A percentile compares a stretch with the other conserved stretches of the same genome.
Evolutionary conservation across 768 basidiomycete species (phyloP).

Genomic region (Auriscalpium vulgare): DNA sequence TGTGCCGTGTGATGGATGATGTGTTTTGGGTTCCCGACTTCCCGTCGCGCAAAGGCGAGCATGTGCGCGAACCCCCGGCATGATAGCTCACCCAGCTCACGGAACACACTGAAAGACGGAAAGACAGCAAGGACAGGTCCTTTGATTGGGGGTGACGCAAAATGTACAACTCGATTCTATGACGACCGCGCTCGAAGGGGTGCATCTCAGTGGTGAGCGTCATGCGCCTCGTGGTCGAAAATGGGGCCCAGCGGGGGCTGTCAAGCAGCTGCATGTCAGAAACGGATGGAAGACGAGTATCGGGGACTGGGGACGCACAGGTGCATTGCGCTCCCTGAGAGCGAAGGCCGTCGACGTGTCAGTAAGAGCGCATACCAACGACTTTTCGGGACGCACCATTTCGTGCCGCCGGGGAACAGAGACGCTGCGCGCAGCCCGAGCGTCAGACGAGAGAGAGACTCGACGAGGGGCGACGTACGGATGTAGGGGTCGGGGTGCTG

Average conservation of each 20-base stretch:
- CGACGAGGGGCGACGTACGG: conserved; percentile 32
- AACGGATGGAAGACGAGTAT: neutral
- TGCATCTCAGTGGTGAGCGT: neutral
- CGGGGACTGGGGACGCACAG: conserved; percentile 39
- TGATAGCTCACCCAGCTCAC: too few species aligned
- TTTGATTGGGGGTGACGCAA: too few species aligned
- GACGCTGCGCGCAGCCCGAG: conserved; percentile 43
- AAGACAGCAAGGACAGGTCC: too few species aligned
- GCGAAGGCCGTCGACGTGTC: neutral
- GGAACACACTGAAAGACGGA: too few species aligned
- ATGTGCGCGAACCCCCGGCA: too few species aligned
- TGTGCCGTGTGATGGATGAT: too few species aligned
- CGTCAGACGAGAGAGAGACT: neutral
- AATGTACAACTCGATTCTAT: too few species aligned
- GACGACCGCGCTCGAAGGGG: too few species aligned
- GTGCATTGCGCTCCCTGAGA: conserved; percentile 72
- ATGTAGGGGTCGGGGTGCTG: conserved; percentile 92
- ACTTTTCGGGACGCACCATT: conserved; percentile 58
- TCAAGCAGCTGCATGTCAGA: neutral
- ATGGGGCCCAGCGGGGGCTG: conserved; percentile 14
- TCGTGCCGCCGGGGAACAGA: conserved; percentile 84
- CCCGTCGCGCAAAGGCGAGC: too few species aligned
- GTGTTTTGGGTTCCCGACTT: too few species aligned
- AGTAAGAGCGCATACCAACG: conserved; percentile 3
- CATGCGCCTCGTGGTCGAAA: conserved; percentile 13